Evolutionary conservation across 768 basidiomycete species (phyloP), one percentile per base, ranked within the genome.

Genomic region (Candolleomyces aberdarensis): DNA sequence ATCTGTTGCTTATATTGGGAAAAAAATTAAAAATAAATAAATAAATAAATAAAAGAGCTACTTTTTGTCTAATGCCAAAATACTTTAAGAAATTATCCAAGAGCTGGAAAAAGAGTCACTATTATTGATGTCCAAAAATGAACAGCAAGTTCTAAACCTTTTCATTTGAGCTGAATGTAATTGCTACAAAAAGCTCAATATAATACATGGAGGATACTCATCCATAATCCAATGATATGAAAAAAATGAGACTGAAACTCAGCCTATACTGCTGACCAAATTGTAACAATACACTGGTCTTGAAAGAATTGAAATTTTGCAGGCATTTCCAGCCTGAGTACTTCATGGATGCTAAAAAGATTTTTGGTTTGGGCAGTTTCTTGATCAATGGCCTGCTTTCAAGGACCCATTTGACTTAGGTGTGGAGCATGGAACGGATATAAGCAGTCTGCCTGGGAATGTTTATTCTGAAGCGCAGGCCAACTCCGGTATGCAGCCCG

Each of bases 101-200:
- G 22, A 50, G 29, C 49, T 50, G 5, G 49, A n/a, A 5, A 26
- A 20, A 31, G 49, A 50, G 29, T n/a, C 49, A 20, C 22, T 50
- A 8, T 5, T 5, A 13, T n/a, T 50, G 5, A 20, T 70, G 11
- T 54, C 63, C 17, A 63, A 49, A 26, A 39, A 59, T 46, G 67
- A 71, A 51, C 58, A 67, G 58, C 55, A 44, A 3, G 26, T 62
- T 20, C 54, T 66, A 5, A 44, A 54, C 8, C 56, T 75, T 26
- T 75, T 75, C 61, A 64, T 75, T 22, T 71, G 72, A 67, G 67
- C 64, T 32, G 70, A 69, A 4, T 75, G 72, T 63, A 69, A 68
- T 19, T 71, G 71, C 63, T 73, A 75, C 61, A 75, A 75, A 60
- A 71, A 75, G 40, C 61, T 72, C 7, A 76, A 76, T 52, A 63